A percentile compares a stretch with the other conserved stretches of the same genome.
These are phyloP conservation scores for Klebsormidium nitens DNA, from an alignment of 139 green algal genomes.

Conservation along the genomic window DNA sequence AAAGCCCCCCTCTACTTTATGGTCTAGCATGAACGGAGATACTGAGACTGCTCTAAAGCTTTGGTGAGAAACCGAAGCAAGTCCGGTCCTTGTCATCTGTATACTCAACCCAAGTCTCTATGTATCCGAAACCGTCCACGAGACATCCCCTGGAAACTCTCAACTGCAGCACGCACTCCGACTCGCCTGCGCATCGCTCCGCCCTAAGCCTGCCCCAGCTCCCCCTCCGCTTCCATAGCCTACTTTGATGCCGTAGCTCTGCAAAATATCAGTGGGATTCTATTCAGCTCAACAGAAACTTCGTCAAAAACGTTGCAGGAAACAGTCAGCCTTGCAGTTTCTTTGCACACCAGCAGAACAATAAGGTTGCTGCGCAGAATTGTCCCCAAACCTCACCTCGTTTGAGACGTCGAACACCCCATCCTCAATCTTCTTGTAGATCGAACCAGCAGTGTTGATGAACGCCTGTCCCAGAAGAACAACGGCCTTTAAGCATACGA, in stretches of 20 bases:
- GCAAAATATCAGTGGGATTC: slow-evolving; percentile 1
- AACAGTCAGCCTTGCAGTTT: background rate
- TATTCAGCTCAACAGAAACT: slow-evolving; percentile 6
- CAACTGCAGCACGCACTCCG: background rate
- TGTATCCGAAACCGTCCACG: no score
- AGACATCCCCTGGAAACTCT: no score
- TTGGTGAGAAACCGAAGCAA: no score
- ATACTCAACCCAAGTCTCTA: no score
- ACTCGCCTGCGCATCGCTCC: background rate
- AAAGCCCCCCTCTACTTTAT: no score
- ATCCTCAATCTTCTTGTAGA: slow-evolving; percentile 94
- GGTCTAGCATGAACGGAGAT: no score
- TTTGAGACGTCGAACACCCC: slow-evolving; percentile 96
- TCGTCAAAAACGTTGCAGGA: background rate
- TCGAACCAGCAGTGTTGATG: slow-evolving; percentile 94
- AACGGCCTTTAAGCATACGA: no score
- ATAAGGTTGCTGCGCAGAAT: slow-evolving; percentile 35
- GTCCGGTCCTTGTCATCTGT: no score
- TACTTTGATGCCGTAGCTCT: slow-evolving; percentile 94
- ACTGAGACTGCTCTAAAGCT: no score
- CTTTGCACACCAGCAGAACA: background rate
- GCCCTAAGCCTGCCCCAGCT: background rate
- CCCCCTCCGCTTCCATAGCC: slow-evolving; percentile 72
- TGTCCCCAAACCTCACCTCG: slow-evolving; percentile 63
- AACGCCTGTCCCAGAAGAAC: no score